Evolutionary conservation across 768 basidiomycete genomes (phyloP), one percentile per base, ranked within the genome.

Genomic region (Lactifluus volemus): DNA sequence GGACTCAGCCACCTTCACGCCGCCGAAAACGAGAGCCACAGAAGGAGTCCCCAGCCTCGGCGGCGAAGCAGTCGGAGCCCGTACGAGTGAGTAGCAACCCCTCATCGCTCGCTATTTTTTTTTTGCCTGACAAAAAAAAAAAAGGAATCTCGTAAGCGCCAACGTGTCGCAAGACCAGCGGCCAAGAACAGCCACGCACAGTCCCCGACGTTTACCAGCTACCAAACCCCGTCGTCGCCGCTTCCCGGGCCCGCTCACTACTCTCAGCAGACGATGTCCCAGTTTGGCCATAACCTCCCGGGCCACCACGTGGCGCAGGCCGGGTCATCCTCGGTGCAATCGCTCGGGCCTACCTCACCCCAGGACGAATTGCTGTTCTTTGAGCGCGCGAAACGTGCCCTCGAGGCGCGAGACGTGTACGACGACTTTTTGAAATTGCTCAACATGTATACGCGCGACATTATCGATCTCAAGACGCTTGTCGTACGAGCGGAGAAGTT

Each of bases 371-470:
- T 94, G 36, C 76, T 88, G 12, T 98, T 98, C 79, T 98, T 98
- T 70, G 97, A 98, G 69, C 84, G 90, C 45, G 90, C 93, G 64
- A 96, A 89, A 73, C 86, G 85, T 65, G 77, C 84, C 0, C 73
- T 92, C 8, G 90, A 90, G 69, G 82, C 77, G 70, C 80, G 83
- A 61, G 88, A 88, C 55, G 79, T 84, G 41, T 92, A 90, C 68
- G 93, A 97, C 68, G 96, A 98, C 67, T 98, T 98, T 73, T 76
- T 98, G 68, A 98, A 96, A 75, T 78, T 98, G 30, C 80, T 98
- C 54, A 88, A 85, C 70, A 79, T 98, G 52, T 99, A 89, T 73
- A 86, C 91, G 15, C 89, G 87, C 67, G 94, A 97, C 60, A 86
- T 98, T 67, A 89, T 99, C 68, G 92, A 97, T 69, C 76, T 85